Conservation (phyloP, 2,329 filamentous ascomycete genomes). For the Aspergillus tubingensis region DNA sequence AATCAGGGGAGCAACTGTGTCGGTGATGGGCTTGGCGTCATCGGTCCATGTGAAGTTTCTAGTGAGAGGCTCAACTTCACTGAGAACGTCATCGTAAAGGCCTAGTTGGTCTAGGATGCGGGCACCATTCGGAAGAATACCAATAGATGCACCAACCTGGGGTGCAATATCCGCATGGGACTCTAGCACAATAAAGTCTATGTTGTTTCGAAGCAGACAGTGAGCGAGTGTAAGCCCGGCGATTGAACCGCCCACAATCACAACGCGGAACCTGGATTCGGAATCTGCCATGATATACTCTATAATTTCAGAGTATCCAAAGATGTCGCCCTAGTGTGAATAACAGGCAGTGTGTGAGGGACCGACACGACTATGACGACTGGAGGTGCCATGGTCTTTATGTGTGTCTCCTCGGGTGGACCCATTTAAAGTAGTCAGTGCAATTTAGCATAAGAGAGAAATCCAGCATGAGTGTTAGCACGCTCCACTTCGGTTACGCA, state of each 20-base stretch:
- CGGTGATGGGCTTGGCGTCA: background rate
- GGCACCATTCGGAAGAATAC: background rate
- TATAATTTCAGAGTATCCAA: no score
- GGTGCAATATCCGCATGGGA: background rate
- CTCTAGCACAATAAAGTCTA: background rate
- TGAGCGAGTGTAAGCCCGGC: background rate
- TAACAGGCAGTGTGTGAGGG: no score
- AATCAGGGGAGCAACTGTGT: background rate
- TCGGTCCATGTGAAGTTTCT: background rate
- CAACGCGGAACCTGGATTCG: background rate
- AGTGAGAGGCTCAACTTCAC: conserved; percentile 16
- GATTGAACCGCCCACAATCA: background rate
- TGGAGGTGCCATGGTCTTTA: no score
- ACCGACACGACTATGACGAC: no score
- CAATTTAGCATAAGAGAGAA: no score
- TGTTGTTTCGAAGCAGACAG: background rate
- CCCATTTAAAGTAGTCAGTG: no score
- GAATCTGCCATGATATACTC: no score
- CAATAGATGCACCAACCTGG: background rate
- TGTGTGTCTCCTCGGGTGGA: no score
- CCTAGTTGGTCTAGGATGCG: background rate
- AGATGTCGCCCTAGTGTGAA: no score
- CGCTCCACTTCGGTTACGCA: no score
- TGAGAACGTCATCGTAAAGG: background rate
- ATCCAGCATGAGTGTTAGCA: no score